Conservation (phyloP, 2,329 filamentous ascomycete genomes). For the Aspergillus quadrilineatus region DNA sequence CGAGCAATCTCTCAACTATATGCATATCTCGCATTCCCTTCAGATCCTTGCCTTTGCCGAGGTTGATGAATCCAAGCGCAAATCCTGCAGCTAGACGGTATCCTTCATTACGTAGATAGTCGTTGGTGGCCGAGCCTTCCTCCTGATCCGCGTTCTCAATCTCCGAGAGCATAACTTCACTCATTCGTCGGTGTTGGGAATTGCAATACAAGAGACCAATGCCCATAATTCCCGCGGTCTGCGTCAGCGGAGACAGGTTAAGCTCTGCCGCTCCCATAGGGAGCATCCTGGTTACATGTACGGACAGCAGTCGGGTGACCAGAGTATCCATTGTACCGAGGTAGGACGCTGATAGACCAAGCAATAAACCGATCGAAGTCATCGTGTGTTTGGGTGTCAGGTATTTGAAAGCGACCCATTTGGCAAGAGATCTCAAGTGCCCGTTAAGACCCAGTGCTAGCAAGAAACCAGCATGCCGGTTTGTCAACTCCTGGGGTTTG, state of each 20-base stretch:
- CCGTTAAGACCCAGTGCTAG: constrained; percentile 90
- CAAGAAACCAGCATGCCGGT: constrained; percentile 92
- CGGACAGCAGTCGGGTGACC: constrained; percentile 87
- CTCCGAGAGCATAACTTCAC: constrained; percentile 97
- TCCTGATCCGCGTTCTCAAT: constrained; percentile 85
- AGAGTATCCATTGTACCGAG: constrained; percentile 96
- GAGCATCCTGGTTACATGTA: constrained; percentile 93
- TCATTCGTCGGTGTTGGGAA: constrained; percentile 97
- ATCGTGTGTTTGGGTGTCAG: constrained; percentile 99
- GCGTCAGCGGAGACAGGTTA: constrained; percentile 87
- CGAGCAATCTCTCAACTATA: constrained; percentile 81
- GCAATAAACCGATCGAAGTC: constrained; percentile 93
- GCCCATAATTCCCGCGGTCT: constrained; percentile 95
- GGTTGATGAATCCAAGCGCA: constrained; percentile 88
- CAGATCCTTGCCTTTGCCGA: constrained; percentile 85
- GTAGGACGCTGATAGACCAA: constrained; percentile 90
- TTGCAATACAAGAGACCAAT: constrained; percentile 92
- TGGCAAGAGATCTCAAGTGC: constrained; percentile 88
- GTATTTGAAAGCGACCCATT: constrained; percentile 99
- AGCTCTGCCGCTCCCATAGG: constrained; percentile 89
- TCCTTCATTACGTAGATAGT: constrained; percentile 86
- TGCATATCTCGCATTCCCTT: constrained; percentile 91
- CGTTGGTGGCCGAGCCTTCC: constrained; percentile 65
- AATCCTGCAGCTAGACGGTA: constrained; percentile 94
- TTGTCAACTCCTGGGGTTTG: constrained; percentile 87